Evolutionary conservation across 129 eudicot species (phyloP).

Genomic region (Lonicera japonica): DNA sequence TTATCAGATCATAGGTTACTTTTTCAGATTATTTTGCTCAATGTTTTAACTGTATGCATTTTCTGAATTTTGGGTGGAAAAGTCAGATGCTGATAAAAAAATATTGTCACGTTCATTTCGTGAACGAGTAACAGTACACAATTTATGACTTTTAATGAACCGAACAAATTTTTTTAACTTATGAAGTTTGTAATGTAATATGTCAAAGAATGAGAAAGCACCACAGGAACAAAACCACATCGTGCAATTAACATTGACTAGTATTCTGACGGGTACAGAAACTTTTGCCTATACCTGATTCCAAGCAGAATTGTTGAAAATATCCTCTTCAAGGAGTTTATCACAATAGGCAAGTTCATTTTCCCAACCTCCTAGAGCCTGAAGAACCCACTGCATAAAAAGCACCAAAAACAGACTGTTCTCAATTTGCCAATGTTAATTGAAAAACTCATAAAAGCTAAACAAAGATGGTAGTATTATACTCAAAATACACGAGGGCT

Average conservation of each 20-base stretch:
- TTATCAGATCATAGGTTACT: no score
- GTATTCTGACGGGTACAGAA: not conserved
- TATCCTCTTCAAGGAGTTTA: conserved; percentile 67
- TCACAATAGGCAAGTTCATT: conserved; percentile 83
- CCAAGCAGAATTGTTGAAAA: conserved; percentile 97
- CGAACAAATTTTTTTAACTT: not conserved
- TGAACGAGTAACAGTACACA: no score
- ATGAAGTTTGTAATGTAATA: not conserved
- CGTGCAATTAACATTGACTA: no score
- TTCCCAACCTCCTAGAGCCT: conserved; percentile 96
- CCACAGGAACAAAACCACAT: no score
- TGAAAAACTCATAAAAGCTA: not conserved
- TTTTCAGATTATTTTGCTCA: no score
- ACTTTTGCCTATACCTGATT: conserved; percentile 58
- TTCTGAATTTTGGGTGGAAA: no score
- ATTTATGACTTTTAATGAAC: no score
- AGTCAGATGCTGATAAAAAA: no score
- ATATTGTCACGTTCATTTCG: no score
- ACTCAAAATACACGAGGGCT: no score
- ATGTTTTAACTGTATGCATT: not conserved
- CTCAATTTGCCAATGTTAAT: not conserved
- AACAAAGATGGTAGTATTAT: not conserved
- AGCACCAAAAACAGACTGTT: conserved; percentile 2
- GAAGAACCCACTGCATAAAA: conserved; percentile 87
- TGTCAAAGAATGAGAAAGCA: no score